Base-by-base conservation (phyloP, 495 filamentous ascomycete genomes). In the Aspergillus haitiensis region DNA sequence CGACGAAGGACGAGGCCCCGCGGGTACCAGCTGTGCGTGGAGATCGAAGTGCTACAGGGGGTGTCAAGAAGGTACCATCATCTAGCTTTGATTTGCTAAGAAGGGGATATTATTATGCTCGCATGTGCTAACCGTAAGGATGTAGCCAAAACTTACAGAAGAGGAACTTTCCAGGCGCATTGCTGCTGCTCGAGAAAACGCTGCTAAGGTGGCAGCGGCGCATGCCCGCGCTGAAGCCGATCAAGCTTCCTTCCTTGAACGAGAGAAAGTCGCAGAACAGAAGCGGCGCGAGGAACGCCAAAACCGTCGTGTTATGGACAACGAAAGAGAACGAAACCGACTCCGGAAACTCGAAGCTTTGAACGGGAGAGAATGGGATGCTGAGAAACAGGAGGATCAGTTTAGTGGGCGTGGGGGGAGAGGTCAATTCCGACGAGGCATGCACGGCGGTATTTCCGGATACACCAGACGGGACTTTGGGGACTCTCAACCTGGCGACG, bases 281-380 rank as follows among this genome's bases (percentile, higher is more conserved):
- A 81, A 82, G 54, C 71, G 79, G 54, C 78, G 80, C 16, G 75
- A 80, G 55, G 88, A 91, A 67, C 72, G 81, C 7, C 70, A 70
- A 31, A 80, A 84, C 51, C 74, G 83, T 15, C 75, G 79, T 35
- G 75, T 82, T 40, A 86, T 88, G 86, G 86, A 88, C 64, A 78
- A 74, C 32, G 89, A 93, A 69, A 72, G 89, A 18, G 89, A 91
- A 66, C 81, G 81, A 62, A 93, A 93, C 61, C 73, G 88, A 36
- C 76, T 82, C 66, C 74, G 89, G 55, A 93, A 93, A 65, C 72
- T 93, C 16, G 79, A 84, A 31, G 86, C 87, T 12, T 70, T 84
- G 40, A 78, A 75, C 0, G 88, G 83, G 3, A 75, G 89, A 44
- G 89, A 92, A 69, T 93, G 89, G 89, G 89, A 93, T 75, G 79